Evolutionary conservation across 495 filamentous ascomycete species (phyloP), one percentile per base, ranked within the genome.

Genomic region (Parathielavia appendiculata): DNA sequence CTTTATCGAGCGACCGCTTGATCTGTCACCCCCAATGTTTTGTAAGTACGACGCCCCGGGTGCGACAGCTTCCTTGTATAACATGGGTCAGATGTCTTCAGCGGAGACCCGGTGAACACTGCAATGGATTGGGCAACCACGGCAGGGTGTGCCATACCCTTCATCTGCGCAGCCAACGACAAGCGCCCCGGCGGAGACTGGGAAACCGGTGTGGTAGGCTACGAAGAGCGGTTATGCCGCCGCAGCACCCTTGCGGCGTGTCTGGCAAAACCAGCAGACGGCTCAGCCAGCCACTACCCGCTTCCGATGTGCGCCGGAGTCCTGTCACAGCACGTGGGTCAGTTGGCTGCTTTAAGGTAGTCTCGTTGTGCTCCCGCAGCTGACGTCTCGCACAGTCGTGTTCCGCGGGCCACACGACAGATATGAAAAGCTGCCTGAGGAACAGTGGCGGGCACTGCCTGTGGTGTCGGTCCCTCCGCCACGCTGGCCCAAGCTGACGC

Each of bases 161-260:
- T 90, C 36, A 82, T 91, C 57, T 90, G 86, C 63, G 82, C 84
- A 50, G 87, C 87, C 12, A 86, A 90, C 66, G 87, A 91, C 64
- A 87, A 84, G 60, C 77, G 86, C 34, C 75, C 87, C 1, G 87
- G 87, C 0, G 87, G 87, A 3, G 87, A 89, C 58, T 91, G 87
- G 87, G 86, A 90, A 62, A 86, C 84, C 6, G 86, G 85, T 26
- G 75, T 79, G 36, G 81, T 86, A 54, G 85, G 85, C 19, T 87
- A 86, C 32, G 87, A 91, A 57, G 70, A 90, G 65, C 83, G 82
- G 40, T 79, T 91, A 20, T 85, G 84, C 63, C 76, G 87, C 54
- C 76, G 87, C 55, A 88, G 85, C 67, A 90, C 85, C 54, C 82
- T 91, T 35, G 82, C 84, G 11, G 80, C 83, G 10, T 78, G 83